A percentile compares a stretch with the other conserved stretches of the same genome.
Conservation (phyloP, 805 yeast genomes). For the Pichia deserticola region DNA sequence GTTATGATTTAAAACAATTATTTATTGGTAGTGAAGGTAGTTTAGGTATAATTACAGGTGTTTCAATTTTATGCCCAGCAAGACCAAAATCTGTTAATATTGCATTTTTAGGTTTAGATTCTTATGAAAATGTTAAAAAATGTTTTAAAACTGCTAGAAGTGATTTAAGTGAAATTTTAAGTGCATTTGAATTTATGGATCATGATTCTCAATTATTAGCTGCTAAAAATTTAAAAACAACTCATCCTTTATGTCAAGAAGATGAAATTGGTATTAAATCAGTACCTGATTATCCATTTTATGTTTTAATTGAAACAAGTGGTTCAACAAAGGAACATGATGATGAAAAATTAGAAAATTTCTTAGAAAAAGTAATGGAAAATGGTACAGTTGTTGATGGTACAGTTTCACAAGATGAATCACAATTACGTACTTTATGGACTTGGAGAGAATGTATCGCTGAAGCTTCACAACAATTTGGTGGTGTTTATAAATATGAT, state of each 20-base stretch:
- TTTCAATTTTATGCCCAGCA: slow-evolving; percentile 82
- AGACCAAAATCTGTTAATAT: slow-evolving; percentile 83
- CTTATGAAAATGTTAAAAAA: slow-evolving; percentile 77
- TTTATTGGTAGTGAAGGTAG: slow-evolving; percentile 95
- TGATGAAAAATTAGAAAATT: slow-evolving; percentile 77
- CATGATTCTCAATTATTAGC: slow-evolving; percentile 57
- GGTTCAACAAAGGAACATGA: slow-evolving; percentile 94
- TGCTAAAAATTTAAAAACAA: slow-evolving; percentile 47
- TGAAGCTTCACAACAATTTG: slow-evolving; percentile 76
- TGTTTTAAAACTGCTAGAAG: slow-evolving; percentile 71
- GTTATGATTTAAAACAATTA: slow-evolving; percentile 85
- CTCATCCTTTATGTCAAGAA: slow-evolving; percentile 66
- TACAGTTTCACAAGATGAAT: slow-evolving; percentile 90
- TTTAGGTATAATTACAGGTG: slow-evolving; percentile 83
- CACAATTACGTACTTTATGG: slow-evolving; percentile 82
- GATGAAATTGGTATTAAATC: slow-evolving; percentile 38
- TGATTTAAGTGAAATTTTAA: slow-evolving; percentile 76
- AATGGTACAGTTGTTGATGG: slow-evolving; percentile 84
- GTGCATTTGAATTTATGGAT: slow-evolving; percentile 96
- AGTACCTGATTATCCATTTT: slow-evolving; percentile 67
- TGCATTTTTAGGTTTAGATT: slow-evolving; percentile 75
- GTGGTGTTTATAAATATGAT: slow-evolving; percentile 97
- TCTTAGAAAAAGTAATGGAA: slow-evolving; percentile 81
- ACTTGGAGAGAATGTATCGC: slow-evolving; percentile 93
- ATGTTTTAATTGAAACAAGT: slow-evolving; percentile 88